Evolutionary conservation across 164 flowering plant genomes (phyloP).

Genomic region (Aristolochia contorta): DNA sequence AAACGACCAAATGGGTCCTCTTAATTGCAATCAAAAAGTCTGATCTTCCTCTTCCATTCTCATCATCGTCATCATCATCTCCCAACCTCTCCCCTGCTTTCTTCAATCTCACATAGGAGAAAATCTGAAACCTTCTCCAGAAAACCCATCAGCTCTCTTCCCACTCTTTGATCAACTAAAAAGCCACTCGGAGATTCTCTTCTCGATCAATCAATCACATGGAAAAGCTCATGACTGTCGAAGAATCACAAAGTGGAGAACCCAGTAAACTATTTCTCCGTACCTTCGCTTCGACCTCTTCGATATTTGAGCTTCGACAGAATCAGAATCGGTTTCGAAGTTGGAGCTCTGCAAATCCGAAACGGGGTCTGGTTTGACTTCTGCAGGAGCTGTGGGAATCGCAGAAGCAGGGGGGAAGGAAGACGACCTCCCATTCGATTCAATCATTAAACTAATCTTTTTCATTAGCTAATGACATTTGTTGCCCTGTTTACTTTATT

Average conservation of each 20-base stretch:
- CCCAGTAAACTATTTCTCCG: background rate
- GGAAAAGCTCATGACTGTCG: too few species aligned
- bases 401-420: slow-evolving; percentile 19
- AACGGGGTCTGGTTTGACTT: background rate
- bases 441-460: slow-evolving; percentile 3
- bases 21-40: background rate
- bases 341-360: too few species aligned
- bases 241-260: too few species aligned
- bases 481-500: background rate
- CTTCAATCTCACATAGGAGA: background rate
- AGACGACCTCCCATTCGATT: slow-evolving; percentile 7
- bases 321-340: too few species aligned
- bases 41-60: background rate
- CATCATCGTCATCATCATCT: background rate
- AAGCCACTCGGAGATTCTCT: background rate
- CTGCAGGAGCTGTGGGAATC: slow-evolving; percentile 16
- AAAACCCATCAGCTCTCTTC: background rate
- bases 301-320: too few species aligned
- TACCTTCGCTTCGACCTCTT: too few species aligned
- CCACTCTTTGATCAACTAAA: too few species aligned
- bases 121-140: background rate
- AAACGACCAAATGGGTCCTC: background rate
- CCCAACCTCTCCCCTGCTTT: background rate
- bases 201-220: background rate
- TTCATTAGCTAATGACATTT: slow-evolving; percentile 8